These are phyloP conservation scores for Fusarium subtropicale DNA, from an alignment of 2,329 filamentous ascomycete genomes.

Conservation along the genomic window DNA sequence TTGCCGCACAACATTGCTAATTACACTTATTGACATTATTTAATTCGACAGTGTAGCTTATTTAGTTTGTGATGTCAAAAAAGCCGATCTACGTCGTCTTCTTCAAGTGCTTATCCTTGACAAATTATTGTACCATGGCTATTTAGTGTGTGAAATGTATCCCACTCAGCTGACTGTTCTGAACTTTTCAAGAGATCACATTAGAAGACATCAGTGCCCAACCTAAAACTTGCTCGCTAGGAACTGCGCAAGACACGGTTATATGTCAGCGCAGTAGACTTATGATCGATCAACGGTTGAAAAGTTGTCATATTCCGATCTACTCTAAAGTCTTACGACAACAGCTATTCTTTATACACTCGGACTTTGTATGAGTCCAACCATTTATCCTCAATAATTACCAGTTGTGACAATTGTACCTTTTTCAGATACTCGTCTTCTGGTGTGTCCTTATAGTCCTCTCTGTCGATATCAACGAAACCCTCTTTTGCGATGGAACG, in stretches of 20 bases:
- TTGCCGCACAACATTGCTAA: background rate
- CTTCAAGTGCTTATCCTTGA: background rate
- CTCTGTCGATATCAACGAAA: slow-evolving; percentile 38
- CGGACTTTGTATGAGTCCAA: slow-evolving; percentile 34
- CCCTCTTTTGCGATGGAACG: slow-evolving; percentile 34
- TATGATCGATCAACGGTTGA: background rate
- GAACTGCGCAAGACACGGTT: background rate
- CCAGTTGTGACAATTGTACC: slow-evolving; percentile 28
- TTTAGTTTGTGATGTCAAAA: too few relatives aligned
- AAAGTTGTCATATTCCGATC: background rate
- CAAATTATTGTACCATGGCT: background rate
- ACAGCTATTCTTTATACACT: slow-evolving; percentile 29
- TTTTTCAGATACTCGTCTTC: slow-evolving; percentile 37
- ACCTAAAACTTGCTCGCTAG: background rate
- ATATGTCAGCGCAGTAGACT: background rate
- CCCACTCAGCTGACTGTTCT: too few relatives aligned
- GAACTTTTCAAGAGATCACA: too few relatives aligned
- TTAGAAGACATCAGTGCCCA: background rate
- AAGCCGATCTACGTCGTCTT: background rate
- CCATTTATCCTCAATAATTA: slow-evolving; percentile 41
- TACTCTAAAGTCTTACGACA: background rate
- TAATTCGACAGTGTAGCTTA: background rate
- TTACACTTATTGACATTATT: background rate
- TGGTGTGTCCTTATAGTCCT: slow-evolving; percentile 35
- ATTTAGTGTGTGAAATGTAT: background rate